Evolutionary conservation across 805 yeast species (phyloP).

Genomic region (Lipomyces kockii): DNA sequence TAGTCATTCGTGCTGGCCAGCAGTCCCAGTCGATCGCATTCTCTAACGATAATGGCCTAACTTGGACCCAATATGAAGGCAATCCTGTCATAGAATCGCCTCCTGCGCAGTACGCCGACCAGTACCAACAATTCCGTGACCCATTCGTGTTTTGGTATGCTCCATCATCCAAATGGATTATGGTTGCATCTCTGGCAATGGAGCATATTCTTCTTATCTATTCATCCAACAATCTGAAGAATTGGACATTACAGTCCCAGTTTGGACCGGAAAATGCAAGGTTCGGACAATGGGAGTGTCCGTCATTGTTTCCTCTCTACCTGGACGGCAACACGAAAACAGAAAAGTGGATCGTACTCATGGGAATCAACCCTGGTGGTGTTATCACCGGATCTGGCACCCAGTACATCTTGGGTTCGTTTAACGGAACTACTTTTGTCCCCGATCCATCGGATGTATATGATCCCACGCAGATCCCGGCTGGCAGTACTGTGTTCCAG

Average conservation of each 20-base stretch:
- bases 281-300: conserved; percentile 52
- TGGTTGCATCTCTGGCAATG: conserved; percentile 22
- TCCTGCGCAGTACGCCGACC: conserved; percentile 15
- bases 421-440: conserved; percentile 48
- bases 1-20: background rate
- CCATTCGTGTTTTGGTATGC: conserved; percentile 23
- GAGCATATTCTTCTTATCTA: conserved; percentile 11
- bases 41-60: conserved; percentile 9
- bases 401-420: conserved; percentile 51
- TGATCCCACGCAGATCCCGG: conserved; percentile 2
- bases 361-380: conserved; percentile 52
- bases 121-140: conserved; percentile 24
- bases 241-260: conserved; percentile 8
- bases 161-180: conserved; percentile 14
- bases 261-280: conserved; percentile 21
- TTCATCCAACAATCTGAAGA: conserved; percentile 5
- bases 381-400: conserved; percentile 50
- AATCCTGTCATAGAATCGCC: conserved; percentile 11
- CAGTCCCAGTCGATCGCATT: conserved; percentile 9
- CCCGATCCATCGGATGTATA: conserved; percentile 40
- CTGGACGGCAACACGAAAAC: conserved; percentile 31
- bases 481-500: conserved; percentile 10
- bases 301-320: conserved; percentile 47
- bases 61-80: conserved; percentile 10
- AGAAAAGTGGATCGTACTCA: conserved; percentile 48